Evolutionary conservation across 75 land plant species (phyloP), one percentile per base, ranked within the genome.

Genomic region (Pinus albicaulis): DNA sequence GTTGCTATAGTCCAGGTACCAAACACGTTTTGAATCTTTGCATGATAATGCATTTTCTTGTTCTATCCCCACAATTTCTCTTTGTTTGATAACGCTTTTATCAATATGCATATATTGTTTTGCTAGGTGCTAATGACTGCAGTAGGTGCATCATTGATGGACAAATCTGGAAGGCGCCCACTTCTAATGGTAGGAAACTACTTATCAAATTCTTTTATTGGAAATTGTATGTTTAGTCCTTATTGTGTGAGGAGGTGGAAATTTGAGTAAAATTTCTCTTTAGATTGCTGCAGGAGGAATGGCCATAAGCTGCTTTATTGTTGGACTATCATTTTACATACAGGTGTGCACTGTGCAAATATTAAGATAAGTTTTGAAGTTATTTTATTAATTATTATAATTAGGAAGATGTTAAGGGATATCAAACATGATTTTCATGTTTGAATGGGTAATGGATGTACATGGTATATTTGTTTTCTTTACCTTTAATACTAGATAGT

Each of bases 1-100:
- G 79, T 89, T 80, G 88, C 77, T 59, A 26, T 48, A 38, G 75
- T 92, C 83, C 92, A 92, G 92, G 93, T 92, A 12, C 20, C 52
- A 41, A 38, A n/a, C 11, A 68, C n/a, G 71, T 41, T 31, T 68
- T 48, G 1, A 41, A 20, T 68, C 52, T 12, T 8, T 10, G 41
- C 12, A 26, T 41, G 41, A 68, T 68, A n/a, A 68, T 19, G n/a
- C 48, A 12, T 20, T 22, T 20, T 68, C 41, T 68, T 5, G 53
- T 17, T 68, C 38, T 5, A 20, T 22, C 7, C 24, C 44, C 20
- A 36, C 23, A 0, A 41, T 23, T 22, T 38, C 53, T 20, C n/a
- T 36, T 68, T 2, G 5, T 3, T 10, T 68, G 44, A 48, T 48
- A 48, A 48, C 11, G 31, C 2, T 48, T 41, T 68, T 20, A 38